Percentiles rank a stretch among this genome's conserved stretches.
Evolutionary conservation across 116 monocot genomes (phyloP).

Genomic region (Phalaenopsis hybrid): DNA sequence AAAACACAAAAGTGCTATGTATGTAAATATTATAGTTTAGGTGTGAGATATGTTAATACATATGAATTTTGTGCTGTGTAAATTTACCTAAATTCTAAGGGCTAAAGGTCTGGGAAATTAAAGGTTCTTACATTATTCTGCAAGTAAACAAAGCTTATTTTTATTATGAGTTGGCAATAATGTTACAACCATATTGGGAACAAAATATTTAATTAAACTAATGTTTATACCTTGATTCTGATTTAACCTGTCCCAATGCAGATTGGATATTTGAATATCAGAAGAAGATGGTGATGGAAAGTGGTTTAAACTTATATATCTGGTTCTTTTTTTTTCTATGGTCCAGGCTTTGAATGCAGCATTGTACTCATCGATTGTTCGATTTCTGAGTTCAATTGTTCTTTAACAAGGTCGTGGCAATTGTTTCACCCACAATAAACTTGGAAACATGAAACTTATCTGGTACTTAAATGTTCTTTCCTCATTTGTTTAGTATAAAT

Average conservation of each 20-base stretch:
- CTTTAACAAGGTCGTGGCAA: background rate
- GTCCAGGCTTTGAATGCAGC: background rate
- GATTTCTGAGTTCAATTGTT: background rate
- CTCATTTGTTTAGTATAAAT: background rate
- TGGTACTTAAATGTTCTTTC: background rate
- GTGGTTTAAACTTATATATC: background rate
- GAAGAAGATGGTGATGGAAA: background rate
- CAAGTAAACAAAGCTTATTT: background rate
- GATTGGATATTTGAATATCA: background rate
- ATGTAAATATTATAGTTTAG: no score
- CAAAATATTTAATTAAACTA: background rate
- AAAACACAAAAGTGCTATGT: no score
- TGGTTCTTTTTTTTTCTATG: background rate
- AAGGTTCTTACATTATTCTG: background rate
- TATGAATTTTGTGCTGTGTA: no score
- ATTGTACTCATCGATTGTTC: background rate
- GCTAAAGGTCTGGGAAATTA: background rate
- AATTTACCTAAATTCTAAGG: background rate
- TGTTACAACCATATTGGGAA: background rate
- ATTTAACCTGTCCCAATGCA: background rate
- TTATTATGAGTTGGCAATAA: background rate
- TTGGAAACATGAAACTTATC: slow-evolving; percentile 3
- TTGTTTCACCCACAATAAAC: background rate
- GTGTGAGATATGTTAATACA: no score
- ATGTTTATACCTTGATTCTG: background rate